Conservation (phyloP, 192 early-diverging fungal species). For the Jimgerdemannia lactiflua region DNA sequence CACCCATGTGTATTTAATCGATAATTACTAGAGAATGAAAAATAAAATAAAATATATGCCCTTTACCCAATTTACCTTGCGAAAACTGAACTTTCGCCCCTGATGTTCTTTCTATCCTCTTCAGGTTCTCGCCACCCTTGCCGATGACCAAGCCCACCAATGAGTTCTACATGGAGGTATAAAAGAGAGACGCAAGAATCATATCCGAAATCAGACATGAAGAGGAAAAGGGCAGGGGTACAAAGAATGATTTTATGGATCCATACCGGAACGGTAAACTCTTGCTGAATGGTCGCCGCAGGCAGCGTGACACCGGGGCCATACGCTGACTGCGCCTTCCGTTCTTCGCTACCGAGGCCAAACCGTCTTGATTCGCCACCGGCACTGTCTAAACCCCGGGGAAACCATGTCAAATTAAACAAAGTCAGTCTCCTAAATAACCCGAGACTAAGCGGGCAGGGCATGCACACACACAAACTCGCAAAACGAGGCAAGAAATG, state of each 20-base stretch:
- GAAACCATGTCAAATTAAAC: too few species aligned
- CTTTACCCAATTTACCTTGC: too few species aligned
- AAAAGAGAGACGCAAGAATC: slow-evolving; percentile 22
- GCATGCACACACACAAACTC: slow-evolving; percentile 5
- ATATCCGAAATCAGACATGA: slow-evolving; percentile 18
- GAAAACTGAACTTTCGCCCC: slow-evolving; percentile 71
- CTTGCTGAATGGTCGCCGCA: slow-evolving; percentile 27
- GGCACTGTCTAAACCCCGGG: too few species aligned
- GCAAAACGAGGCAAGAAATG: neutral
- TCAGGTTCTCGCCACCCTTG: slow-evolving; percentile 72
- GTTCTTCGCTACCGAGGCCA: slow-evolving; percentile 35
- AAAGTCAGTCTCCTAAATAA: too few species aligned
- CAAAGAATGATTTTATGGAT: too few species aligned
- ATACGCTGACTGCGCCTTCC: slow-evolving; percentile 11
- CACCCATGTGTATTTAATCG: too few species aligned
- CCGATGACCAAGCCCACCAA: slow-evolving; percentile 85
- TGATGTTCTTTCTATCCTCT: slow-evolving; percentile 68
- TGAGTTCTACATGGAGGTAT: slow-evolving; percentile 49
- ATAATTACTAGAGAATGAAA: too few species aligned
- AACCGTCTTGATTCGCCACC: slow-evolving; percentile 9
- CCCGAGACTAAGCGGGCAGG: slow-evolving; percentile 11
- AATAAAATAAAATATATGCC: too few species aligned
- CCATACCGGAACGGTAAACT: slow-evolving; percentile 16
- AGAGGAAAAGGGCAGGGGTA: slow-evolving; percentile 1
- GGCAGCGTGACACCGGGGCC: slow-evolving; percentile 23